Base-by-base conservation (phyloP, 768 basidiomycete genomes). In the Austroboletus eburneus region DNA sequence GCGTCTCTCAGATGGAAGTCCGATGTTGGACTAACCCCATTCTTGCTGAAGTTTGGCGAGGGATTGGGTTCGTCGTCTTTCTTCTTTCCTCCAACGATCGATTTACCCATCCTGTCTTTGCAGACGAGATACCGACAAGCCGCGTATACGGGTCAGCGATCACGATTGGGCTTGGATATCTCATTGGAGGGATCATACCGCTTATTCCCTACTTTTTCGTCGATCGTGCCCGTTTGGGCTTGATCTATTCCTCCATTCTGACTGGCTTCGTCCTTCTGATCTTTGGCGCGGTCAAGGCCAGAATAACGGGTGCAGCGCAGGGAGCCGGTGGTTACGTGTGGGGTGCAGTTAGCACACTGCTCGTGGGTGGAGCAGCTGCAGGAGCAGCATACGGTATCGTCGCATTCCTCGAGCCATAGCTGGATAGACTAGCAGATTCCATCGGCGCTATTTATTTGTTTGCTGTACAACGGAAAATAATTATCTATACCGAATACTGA, bases 31-130 rank as follows among this genome's bases (percentile, higher is more conserved):
- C 65, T 98, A 32, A 94, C 95, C 0, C 82, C 92, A 3, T 99
- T 99, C 71, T 69, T 99, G 57, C 78, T 98, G 56, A 96, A 91
- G 69, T 97, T 97, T 56, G 94, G 94, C n/a, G 87, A 89, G 63
- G 91, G 93, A 16, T 61, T 96, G 42, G 87, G 87, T 89, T 59
- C 51, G 83, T 72, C 1, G 27, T 12, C 50, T 35, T 46, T 39
- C 22, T 14, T 7, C 39, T 16, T 9, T 14, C 33, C 18, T 41
- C 29, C 14, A n/a, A 4, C 16, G 5, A 27, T 30, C 18, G 21
- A 35, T 25, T 40, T 18, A 39, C 36, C 18, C 4, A 44, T 34
- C 8, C 10, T 17, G 16, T 50, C 24, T 25, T 43, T 13, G 43
- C 63, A 87, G 94, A 96, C 76, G 95, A 98, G 68, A 79, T 96